Conservation (phyloP, 148 eudicot genomes). For the Cornus florida region DNA sequence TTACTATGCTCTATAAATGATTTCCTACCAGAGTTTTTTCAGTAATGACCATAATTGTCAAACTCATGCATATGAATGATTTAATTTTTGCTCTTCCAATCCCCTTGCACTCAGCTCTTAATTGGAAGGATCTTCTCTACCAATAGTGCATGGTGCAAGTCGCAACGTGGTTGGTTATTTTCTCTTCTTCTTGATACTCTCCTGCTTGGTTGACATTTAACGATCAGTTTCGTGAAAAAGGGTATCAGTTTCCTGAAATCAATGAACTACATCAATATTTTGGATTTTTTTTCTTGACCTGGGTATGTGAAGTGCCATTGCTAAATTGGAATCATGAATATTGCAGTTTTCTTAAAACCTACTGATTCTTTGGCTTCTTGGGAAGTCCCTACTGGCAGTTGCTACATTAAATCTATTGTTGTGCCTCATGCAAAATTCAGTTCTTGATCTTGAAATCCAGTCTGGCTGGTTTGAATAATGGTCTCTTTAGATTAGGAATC, state of each 20-base stretch:
- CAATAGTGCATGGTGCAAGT: neutral
- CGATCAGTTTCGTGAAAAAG: neutral
- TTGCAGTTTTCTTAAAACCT: neutral
- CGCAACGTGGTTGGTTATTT: neutral
- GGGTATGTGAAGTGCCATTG: neutral
- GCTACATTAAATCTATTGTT: neutral
- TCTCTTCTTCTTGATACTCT: constrained; percentile 16
- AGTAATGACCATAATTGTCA: constrained; percentile 11
- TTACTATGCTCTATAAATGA: constrained; percentile 25
- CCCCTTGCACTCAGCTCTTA: neutral
- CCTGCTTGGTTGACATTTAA: constrained; percentile 7
- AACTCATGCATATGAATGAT: constrained; percentile 12
- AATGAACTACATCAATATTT: neutral
- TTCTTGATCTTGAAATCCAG: neutral
- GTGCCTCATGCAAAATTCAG: neutral
- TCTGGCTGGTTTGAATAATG: neutral
- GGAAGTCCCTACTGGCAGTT: neutral
- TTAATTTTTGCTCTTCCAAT: constrained; percentile 11
- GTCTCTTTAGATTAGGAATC: constrained; percentile 1
- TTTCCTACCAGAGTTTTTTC: constrained; percentile 17
- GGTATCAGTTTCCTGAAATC: constrained; percentile 6
- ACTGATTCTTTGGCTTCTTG: neutral
- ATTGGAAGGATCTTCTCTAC: constrained; percentile 1
- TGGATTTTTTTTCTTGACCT: neutral
- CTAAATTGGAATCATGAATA: neutral